phyloP scores from a whole-genome alignment of 306 rosid species.

The Prunus armeniaca region DNA sequence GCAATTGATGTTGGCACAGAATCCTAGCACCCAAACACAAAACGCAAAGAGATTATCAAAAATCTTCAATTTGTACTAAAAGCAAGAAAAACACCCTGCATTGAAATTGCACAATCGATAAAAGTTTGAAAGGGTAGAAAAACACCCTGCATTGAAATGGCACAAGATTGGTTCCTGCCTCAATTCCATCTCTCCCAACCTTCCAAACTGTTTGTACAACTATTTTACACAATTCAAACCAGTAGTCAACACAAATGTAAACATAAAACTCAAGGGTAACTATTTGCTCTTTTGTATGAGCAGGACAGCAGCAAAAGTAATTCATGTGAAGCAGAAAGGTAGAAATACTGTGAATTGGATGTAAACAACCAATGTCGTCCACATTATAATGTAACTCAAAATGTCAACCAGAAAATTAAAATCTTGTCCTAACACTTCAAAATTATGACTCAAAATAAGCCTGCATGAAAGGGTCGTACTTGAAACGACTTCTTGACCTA shows the following conservation, averaged over 20 bases:
- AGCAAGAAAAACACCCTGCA: neutral
- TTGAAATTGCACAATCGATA: neutral
- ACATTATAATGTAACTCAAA: neutral
- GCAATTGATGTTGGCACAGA: constrained; percentile 57
- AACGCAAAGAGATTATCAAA: neutral
- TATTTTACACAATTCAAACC: constrained; percentile 25
- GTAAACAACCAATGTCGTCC: neutral
- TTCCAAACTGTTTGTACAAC: constrained; percentile 69
- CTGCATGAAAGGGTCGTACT: neutral
- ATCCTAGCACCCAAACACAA: constrained; percentile 25
- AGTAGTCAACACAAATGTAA: constrained; percentile 4
- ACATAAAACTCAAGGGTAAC: neutral
- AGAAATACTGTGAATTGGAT: neutral
- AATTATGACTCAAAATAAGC: neutral
- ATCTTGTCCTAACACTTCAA: neutral
- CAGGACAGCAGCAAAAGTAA: neutral
- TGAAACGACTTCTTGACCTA: neutral
- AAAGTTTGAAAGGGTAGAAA: neutral
- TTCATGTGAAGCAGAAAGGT: neutral
- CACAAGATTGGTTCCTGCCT: constrained; percentile 57
- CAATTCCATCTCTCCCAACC: constrained; percentile 80
- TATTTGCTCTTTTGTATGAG: neutral
- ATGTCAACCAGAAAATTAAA: neutral
- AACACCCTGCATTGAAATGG: constrained; percentile 45
- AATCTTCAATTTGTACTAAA: neutral